phyloP scores from a whole-genome alignment of 805 yeast species.

The Wickerhamomyces canadensis region DNA sequence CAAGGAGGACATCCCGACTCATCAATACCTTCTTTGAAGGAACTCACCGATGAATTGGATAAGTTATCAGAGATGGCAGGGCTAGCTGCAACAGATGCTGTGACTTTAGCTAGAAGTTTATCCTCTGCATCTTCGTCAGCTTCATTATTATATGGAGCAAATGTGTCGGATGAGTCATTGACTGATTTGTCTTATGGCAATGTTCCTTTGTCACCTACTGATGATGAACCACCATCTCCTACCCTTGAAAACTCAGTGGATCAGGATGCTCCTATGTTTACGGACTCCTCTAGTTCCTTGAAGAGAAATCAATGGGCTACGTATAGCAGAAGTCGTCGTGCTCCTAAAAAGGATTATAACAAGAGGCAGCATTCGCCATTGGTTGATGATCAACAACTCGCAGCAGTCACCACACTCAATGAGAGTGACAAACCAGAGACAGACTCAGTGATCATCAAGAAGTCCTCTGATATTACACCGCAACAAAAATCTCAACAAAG shows the following conservation, averaged over 20 bases:
- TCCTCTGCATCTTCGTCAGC: constrained; percentile 63
- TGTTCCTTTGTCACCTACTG: too few species aligned
- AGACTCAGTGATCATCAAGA: background rate
- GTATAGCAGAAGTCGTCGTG: constrained; percentile 35
- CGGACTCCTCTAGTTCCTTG: constrained; percentile 24
- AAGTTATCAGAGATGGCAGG: constrained; percentile 73
- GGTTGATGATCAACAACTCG: constrained; percentile 4
- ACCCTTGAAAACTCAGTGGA: constrained; percentile 15
- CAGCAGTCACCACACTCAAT: background rate
- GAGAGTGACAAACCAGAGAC: too few species aligned
- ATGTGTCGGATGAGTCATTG: background rate
- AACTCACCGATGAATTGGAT: constrained; percentile 70
- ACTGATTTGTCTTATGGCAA: background rate
- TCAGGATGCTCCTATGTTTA: constrained; percentile 21
- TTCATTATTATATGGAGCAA: constrained; percentile 7
- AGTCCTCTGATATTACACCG: background rate
- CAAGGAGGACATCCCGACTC: constrained; percentile 6
- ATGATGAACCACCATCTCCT: background rate
- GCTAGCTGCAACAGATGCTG: constrained; percentile 72
- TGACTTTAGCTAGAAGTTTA: constrained; percentile 73
- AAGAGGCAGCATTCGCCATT: constrained; percentile 13
- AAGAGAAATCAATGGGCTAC: constrained; percentile 48
- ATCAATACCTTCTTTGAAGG: constrained; percentile 58
- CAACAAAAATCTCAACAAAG: background rate
- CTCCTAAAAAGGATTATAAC: constrained; percentile 3